Evolutionary conservation across 129 eudicot species (phyloP).

Genomic region (Ambrosia artemisiifolia): DNA sequence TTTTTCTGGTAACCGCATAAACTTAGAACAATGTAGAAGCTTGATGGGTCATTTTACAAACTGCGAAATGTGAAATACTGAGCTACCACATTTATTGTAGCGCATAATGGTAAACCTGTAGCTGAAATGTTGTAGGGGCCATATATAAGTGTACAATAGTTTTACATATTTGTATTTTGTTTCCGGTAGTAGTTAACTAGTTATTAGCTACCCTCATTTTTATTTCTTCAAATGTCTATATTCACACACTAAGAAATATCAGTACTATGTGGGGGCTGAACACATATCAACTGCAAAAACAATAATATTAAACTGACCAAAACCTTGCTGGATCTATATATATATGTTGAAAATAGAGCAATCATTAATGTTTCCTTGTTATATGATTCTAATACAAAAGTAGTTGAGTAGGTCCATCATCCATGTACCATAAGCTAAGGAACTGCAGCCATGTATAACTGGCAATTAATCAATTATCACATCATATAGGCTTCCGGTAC

Average conservation of each 20-base stretch:
- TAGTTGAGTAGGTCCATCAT: constrained; percentile 35
- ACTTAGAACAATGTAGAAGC: background rate
- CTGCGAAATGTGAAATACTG: constrained; percentile 5
- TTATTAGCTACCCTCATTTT: constrained; percentile 12
- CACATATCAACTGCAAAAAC: constrained; percentile 11
- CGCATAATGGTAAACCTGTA: background rate
- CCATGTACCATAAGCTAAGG: constrained; percentile 33
- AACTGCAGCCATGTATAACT: constrained; percentile 33
- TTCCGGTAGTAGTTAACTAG: background rate
- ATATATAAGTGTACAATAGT: background rate
- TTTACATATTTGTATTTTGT: constrained; percentile 22
- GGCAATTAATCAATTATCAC: constrained; percentile 22
- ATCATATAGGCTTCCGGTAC: constrained; percentile 32
- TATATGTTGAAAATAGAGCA: constrained; percentile 27
- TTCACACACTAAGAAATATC: constrained; percentile 26
- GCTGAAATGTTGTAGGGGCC: constrained; percentile 20
- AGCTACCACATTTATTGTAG: constrained; percentile 18
- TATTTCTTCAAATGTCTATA: constrained; percentile 22
- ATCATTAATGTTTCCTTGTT: constrained; percentile 22
- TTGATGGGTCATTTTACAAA: constrained; percentile 13
- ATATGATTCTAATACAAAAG: constrained; percentile 17
- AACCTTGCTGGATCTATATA: constrained; percentile 32
- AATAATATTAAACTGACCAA: constrained; percentile 30
- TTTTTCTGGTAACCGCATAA: constrained; percentile 5
- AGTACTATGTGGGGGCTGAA: constrained; percentile 35